Conservation (phyloP, 495 filamentous ascomycete species). For the Annulohypoxylon stygium region DNA sequence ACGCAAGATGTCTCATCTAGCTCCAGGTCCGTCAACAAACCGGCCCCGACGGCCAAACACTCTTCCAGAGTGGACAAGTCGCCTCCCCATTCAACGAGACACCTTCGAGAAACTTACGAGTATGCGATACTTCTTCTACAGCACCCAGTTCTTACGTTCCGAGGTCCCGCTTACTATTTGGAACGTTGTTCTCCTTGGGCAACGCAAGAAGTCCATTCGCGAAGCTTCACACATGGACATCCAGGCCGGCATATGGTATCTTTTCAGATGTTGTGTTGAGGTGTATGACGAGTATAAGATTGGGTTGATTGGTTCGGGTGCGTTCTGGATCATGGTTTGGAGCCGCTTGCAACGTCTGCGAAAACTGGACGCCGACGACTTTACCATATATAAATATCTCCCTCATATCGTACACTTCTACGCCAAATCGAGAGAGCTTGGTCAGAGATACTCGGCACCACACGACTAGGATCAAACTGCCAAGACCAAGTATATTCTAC, state of each 20-base stretch:
- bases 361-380: neutral
- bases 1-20: neutral
- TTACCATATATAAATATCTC: slow-evolving; percentile 2
- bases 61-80: neutral
- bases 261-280: slow-evolving; percentile 11
- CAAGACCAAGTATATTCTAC: neutral
- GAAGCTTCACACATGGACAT: slow-evolving; percentile 6
- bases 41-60: neutral
- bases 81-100: neutral
- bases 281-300: neutral
- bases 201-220: neutral
- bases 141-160: slow-evolving; percentile 18
- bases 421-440: slow-evolving; percentile 21
- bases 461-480: neutral
- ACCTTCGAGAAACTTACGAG: slow-evolving; percentile 5
- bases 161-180: neutral
- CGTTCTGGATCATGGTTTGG: slow-evolving; percentile 17
- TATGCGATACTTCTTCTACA: slow-evolving; percentile 12
- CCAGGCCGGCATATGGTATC: slow-evolving; percentile 17
- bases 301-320: neutral
- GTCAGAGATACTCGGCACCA: neutral
- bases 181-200: slow-evolving; percentile 14
- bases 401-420: slow-evolving; percentile 25
- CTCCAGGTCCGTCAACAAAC: neutral
- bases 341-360: neutral